These are phyloP conservation scores for Polyporus tsugae DNA, from an alignment of 1,284 basidiomycete species.

Conservation along the genomic window DNA sequence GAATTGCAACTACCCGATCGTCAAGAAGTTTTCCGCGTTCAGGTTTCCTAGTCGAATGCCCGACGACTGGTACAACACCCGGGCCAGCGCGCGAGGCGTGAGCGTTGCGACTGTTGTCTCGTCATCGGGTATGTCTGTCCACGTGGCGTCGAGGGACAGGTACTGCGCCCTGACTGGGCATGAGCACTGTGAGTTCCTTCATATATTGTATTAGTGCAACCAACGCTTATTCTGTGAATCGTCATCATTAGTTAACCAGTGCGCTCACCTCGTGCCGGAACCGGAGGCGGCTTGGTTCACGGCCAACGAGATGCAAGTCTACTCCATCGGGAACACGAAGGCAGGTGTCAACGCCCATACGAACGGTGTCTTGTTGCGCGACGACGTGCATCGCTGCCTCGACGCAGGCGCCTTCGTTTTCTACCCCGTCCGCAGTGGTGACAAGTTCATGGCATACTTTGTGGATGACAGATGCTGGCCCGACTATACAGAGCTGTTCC, in stretches of 20 bases:
- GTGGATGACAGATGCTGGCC: not conserved
- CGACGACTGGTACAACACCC: not conserved
- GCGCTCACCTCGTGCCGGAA: not conserved
- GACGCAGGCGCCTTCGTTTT: not conserved
- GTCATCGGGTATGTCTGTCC: not conserved
- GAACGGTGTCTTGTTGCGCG: not conserved
- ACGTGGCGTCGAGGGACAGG: not conserved
- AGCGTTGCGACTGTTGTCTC: not conserved
- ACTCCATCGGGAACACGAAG: not conserved
- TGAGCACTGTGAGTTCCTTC: not conserved
- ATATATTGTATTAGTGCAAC: not conserved
- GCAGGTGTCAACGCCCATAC: not conserved
- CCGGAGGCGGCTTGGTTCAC: not conserved
- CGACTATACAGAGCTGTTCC: not conserved
- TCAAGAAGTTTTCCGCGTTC: not conserved
- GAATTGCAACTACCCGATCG: not conserved
- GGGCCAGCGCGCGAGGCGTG: not conserved
- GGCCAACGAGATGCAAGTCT: not conserved
- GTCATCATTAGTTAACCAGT: not conserved
- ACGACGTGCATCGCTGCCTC: not conserved
- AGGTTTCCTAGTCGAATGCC: not conserved
- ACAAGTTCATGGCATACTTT: not conserved
- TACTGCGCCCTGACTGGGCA: not conserved
- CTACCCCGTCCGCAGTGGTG: not conserved
- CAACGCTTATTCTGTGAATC: not conserved